A percentile compares a stretch with the other conserved stretches of the same genome.
These are phyloP conservation scores for Colletotrichum sp. DNA, from an alignment of 2,329 filamentous ascomycete species.

Conservation along the genomic window DNA sequence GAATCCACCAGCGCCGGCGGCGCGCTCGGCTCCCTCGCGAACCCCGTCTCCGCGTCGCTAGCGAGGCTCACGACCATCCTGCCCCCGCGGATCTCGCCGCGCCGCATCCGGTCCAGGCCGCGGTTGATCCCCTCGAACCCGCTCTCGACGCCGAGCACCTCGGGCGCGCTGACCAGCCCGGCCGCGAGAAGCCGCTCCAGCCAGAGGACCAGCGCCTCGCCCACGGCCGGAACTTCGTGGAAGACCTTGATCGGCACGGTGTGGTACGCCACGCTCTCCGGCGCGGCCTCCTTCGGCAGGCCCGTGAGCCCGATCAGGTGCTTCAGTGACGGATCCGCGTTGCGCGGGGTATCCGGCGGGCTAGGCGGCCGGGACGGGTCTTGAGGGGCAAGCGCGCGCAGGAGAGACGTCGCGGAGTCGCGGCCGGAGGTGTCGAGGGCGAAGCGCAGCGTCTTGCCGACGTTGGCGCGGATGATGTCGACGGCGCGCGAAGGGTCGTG, in stretches of 20 bases:
- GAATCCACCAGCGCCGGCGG: not conserved
- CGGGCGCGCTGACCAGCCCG: slow-evolving; percentile 60
- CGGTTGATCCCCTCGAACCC: slow-evolving; percentile 72
- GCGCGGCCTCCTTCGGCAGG: slow-evolving; percentile 60
- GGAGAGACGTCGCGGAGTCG: slow-evolving; percentile 64
- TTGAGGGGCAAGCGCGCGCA: slow-evolving; percentile 51
- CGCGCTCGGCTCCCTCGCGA: not conserved
- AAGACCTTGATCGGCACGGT: slow-evolving; percentile 79
- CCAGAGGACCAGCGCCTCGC: slow-evolving; percentile 68
- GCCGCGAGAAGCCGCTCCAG: slow-evolving; percentile 67
- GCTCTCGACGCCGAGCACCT: slow-evolving; percentile 67
- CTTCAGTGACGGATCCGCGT: slow-evolving; percentile 31
- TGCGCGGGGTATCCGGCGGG: slow-evolving; percentile 42
- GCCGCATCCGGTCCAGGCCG: slow-evolving; percentile 69
- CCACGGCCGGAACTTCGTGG: slow-evolving; percentile 69
- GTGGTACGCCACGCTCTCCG: slow-evolving; percentile 59
- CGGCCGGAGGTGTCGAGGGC: slow-evolving; percentile 72
- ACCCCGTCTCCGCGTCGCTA: not conserved
- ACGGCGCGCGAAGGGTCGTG: slow-evolving; percentile 70
- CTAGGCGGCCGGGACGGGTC: slow-evolving; percentile 32
- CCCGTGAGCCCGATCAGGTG: slow-evolving; percentile 75
- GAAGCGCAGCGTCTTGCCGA: slow-evolving; percentile 64
- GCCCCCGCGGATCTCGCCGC: slow-evolving; percentile 70
- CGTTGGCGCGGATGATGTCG: slow-evolving; percentile 65
- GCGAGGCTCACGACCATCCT: slow-evolving; percentile 63